Base-by-base conservation (phyloP, 805 yeast species). In the Candida corydali region DNA sequence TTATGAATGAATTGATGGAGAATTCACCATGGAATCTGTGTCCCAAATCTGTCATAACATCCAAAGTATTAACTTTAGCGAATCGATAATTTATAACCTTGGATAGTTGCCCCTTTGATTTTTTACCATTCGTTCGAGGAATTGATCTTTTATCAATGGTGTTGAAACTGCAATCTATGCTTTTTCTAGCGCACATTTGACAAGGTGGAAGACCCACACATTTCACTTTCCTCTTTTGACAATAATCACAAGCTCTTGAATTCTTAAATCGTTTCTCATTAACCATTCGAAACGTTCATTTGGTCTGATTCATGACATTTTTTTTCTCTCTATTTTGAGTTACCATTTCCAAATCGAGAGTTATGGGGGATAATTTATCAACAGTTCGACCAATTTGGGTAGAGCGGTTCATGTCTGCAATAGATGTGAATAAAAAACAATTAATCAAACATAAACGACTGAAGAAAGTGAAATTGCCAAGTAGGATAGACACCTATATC, bases 161-260 rank as follows among this genome's bases (percentile, higher is more conserved):
- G n/a, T 52, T 47, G 40, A 61, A 64, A 17, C 43, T 46, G 37
- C 71, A 66, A 5, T 40, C 42, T 16, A 59, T 49, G 12, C 49
- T 49, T 45, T 59, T 59, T 28, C 44, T 36, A 17, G 38, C 35
- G 38, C 72, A 64, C 17, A 61, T 45, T 9, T 50, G 49, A 43
- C 72, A 63, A 1, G 72, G 71, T 57, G 67, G 43, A 44, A 50
- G 34, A 48, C 65, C 47, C 26, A 36, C 36, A 37, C 52, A 43
- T 43, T 49, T 41, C 44, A 26, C 42, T 42, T 70, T 70, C 26
- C 74, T 47, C 33, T 57, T 60, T 51, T 68, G 69, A 52, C 76
- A 70, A 35, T 53, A 52, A 42, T 70, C 74, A 42, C 76, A 70
- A 7, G 76, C 76, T 40, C 61, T 57, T 1, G 74, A 65, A 15